phyloP scores from a whole-genome alignment of 2,329 filamentous ascomycete species.

The Blastomyces parvus region DNA sequence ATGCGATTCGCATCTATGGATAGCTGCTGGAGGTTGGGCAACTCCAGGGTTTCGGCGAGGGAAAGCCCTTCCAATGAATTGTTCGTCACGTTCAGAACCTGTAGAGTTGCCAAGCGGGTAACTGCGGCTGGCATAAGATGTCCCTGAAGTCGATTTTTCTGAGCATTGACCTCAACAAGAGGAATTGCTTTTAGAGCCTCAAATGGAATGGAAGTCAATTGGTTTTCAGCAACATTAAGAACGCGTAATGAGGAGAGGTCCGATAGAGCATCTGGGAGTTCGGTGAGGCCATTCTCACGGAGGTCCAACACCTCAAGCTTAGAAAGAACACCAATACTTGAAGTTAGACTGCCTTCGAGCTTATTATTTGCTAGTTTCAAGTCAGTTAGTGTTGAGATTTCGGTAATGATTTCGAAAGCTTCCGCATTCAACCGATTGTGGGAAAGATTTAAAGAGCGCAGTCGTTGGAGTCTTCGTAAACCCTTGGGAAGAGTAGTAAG shows the following conservation, averaged over 20 bases:
- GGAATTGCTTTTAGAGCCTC: slow-evolving; percentile 57
- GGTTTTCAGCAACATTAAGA: slow-evolving; percentile 73
- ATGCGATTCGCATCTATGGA: slow-evolving; percentile 75
- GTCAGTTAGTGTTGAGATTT: slow-evolving; percentile 64
- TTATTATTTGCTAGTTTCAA: slow-evolving; percentile 72
- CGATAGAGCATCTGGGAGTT: slow-evolving; percentile 58
- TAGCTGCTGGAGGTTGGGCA: slow-evolving; percentile 65
- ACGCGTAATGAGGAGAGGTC: slow-evolving; percentile 60
- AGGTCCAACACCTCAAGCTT: slow-evolving; percentile 74
- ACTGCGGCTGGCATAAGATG: slow-evolving; percentile 58
- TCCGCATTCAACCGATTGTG: slow-evolving; percentile 70
- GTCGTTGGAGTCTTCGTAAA: slow-evolving; percentile 58
- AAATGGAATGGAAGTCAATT: slow-evolving; percentile 61
- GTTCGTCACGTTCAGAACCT: slow-evolving; percentile 65
- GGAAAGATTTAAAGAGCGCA: slow-evolving; percentile 77
- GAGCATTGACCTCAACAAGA: slow-evolving; percentile 61
- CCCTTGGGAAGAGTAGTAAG: slow-evolving; percentile 65
- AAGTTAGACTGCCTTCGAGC: slow-evolving; percentile 57
- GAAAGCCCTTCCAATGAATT: slow-evolving; percentile 58
- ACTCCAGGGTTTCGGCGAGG: slow-evolving; percentile 42
- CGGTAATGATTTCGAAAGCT: slow-evolving; percentile 61
- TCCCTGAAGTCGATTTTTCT: slow-evolving; percentile 69
- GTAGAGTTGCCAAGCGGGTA: slow-evolving; percentile 52
- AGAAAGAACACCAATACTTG: slow-evolving; percentile 52
- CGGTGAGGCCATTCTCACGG: slow-evolving; percentile 66